Conservation (phyloP, 805 yeast species). For the Spathaspora passalidarum region DNA sequence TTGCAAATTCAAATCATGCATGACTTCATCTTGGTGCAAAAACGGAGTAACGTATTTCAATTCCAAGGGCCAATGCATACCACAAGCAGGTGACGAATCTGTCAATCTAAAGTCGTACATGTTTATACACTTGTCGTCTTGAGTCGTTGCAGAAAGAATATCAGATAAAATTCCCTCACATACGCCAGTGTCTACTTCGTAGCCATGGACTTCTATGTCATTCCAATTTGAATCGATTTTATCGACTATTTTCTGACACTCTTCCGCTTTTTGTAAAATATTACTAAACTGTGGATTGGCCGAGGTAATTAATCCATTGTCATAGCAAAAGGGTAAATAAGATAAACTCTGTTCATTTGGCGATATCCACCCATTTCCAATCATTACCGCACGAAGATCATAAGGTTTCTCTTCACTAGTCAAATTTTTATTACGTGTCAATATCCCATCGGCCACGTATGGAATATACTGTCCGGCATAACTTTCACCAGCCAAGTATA, state of each 20-base stretch:
- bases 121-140: conserved; percentile 59
- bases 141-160: conserved; percentile 29
- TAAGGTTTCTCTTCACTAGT: conserved; percentile 15
- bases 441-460: conserved; percentile 66
- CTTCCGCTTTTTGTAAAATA: conserved; percentile 50
- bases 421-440: conserved; percentile 38
- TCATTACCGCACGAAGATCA: conserved; percentile 62
- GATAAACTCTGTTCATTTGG: conserved; percentile 83
- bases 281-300: conserved; percentile 36
- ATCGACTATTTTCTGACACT: conserved; percentile 56
- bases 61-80: conserved; percentile 86
- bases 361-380: conserved; percentile 95
- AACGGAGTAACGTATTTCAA: conserved; percentile 49
- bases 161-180: conserved; percentile 50
- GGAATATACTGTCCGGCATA: conserved; percentile 98
- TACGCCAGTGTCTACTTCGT: conserved; percentile 23
- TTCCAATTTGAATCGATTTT: conserved; percentile 13
- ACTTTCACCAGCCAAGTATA: conserved; percentile 89
- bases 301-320: conserved; percentile 51
- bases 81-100: conserved; percentile 83
- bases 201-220: conserved; percentile 17
- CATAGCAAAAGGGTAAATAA: conserved; percentile 66
- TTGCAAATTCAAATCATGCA: conserved; percentile 48
- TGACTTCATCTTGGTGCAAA: conserved; percentile 45
- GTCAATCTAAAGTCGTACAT: conserved; percentile 74